Conservation (phyloP, 441 rosid species). For the Metrosideros polymorpha region DNA sequence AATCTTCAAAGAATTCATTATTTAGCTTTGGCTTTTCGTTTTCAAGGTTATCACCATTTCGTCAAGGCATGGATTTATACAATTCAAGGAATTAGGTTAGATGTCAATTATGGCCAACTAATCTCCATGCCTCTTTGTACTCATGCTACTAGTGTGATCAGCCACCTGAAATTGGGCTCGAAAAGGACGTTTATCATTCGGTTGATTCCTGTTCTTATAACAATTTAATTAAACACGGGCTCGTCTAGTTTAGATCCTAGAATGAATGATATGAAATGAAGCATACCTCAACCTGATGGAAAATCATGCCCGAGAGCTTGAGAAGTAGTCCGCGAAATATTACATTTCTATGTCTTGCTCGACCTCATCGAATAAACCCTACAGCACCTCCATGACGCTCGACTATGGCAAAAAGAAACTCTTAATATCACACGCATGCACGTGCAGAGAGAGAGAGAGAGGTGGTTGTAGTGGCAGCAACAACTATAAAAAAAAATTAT, state of each 20-base stretch:
- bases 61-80: background rate
- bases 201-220: too few species aligned
- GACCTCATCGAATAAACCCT: slow-evolving; percentile 17
- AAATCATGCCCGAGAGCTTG: background rate
- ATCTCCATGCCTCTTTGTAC: background rate
- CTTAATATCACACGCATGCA: background rate
- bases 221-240: too few species aligned
- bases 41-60: background rate
- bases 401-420: slow-evolving; percentile 27
- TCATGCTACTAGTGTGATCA: background rate
- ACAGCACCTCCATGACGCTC: slow-evolving; percentile 77
- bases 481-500: too few species aligned
- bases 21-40: background rate
- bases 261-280: too few species aligned
- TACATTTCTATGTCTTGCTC: background rate
- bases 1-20: background rate
- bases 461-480: too few species aligned
- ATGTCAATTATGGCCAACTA: background rate
- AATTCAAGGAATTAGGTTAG: background rate
- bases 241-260: too few species aligned
- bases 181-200: background rate
- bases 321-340: background rate
- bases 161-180: background rate
- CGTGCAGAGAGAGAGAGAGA: background rate
- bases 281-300: too few species aligned